Evolutionary conservation across 2,329 filamentous ascomycete genomes (phyloP).

Genomic region (Aureobasidium sp.): DNA sequence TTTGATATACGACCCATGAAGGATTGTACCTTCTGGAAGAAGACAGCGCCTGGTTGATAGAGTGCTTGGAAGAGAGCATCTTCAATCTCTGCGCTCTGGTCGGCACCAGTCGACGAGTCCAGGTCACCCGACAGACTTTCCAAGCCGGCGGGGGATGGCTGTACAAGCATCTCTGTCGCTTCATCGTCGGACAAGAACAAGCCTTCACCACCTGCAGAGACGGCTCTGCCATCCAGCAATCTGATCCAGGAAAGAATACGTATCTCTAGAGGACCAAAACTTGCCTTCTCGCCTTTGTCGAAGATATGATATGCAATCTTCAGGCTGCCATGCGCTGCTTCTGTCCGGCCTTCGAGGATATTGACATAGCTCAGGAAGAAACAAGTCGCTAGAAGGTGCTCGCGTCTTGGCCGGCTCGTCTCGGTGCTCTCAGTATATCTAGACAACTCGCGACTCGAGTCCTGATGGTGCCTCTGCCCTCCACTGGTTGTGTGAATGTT

Average conservation of each 20-base stretch:
- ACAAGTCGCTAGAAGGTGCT: slow-evolving; percentile 42
- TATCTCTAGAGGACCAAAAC: slow-evolving; percentile 33
- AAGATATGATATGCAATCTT: slow-evolving; percentile 46
- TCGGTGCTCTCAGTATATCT: neutral
- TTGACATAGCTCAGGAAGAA: slow-evolving; percentile 52
- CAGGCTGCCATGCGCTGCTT: slow-evolving; percentile 44
- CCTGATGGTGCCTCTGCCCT: slow-evolving; percentile 21
- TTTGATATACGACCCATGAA: slow-evolving; percentile 52
- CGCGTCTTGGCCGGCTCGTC: slow-evolving; percentile 19
- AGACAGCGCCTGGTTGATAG: slow-evolving; percentile 50
- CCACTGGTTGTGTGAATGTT: slow-evolving; percentile 15
- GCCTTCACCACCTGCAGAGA: slow-evolving; percentile 51
- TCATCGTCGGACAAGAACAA: slow-evolving; percentile 41
- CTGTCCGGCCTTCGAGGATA: slow-evolving; percentile 30
- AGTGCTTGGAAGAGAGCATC: slow-evolving; percentile 49
- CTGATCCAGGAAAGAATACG: slow-evolving; percentile 50
- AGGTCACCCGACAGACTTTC: neutral
- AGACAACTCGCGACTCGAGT: neutral
- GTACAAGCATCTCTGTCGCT: slow-evolving; percentile 42
- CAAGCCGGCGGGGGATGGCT: slow-evolving; percentile 37
- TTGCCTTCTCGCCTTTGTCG: slow-evolving; percentile 21
- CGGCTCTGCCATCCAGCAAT: slow-evolving; percentile 49
- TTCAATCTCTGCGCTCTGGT: slow-evolving; percentile 33
- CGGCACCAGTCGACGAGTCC: slow-evolving; percentile 15
- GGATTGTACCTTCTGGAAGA: slow-evolving; percentile 53